phyloP scores from a whole-genome alignment of 2,329 filamentous ascomycete species.

The Claviceps quebecensis region DNA sequence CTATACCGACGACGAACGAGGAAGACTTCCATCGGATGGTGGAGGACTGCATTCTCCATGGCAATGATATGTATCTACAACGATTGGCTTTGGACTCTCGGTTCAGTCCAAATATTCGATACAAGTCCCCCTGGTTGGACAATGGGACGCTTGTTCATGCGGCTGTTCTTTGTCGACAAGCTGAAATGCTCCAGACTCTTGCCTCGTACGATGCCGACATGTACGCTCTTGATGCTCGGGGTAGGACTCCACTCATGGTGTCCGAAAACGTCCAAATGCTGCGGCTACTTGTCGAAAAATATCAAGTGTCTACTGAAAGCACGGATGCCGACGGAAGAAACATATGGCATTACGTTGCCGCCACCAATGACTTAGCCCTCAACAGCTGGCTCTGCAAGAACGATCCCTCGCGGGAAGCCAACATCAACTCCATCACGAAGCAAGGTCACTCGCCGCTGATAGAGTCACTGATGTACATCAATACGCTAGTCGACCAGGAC shows the following conservation, averaged over 20 bases:
- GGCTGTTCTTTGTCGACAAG: constrained; percentile 14
- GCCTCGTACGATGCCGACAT: constrained; percentile 16
- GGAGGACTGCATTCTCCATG: constrained; percentile 7
- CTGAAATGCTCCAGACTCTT: constrained; percentile 16
- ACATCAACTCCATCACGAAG: constrained; percentile 12
- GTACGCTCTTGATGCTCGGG: constrained; percentile 12
- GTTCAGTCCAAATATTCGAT: constrained; percentile 16
- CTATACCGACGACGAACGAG: constrained; percentile 9
- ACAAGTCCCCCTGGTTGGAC: constrained; percentile 1
- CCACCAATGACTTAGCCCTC: constrained; percentile 16
- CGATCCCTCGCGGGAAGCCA: constrained; percentile 16
- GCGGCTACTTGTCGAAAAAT: constrained; percentile 12
- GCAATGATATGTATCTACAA: constrained; percentile 14
- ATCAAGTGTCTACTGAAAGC: constrained; percentile 15
- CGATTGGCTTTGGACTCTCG: constrained; percentile 17
- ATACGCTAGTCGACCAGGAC: neutral
- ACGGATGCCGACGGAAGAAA: constrained; percentile 18
- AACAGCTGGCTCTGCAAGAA: constrained; percentile 17
- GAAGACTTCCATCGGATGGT: constrained; percentile 7
- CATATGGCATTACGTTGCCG: constrained; percentile 24
- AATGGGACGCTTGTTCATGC: constrained; percentile 18
- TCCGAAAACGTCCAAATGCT: constrained; percentile 15
- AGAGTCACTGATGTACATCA: constrained; percentile 15
- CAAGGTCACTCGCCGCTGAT: constrained; percentile 17
- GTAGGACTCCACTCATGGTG: constrained; percentile 23